Conservation (phyloP, 2,329 filamentous ascomycete species). For the Eutypa lata region DNA sequence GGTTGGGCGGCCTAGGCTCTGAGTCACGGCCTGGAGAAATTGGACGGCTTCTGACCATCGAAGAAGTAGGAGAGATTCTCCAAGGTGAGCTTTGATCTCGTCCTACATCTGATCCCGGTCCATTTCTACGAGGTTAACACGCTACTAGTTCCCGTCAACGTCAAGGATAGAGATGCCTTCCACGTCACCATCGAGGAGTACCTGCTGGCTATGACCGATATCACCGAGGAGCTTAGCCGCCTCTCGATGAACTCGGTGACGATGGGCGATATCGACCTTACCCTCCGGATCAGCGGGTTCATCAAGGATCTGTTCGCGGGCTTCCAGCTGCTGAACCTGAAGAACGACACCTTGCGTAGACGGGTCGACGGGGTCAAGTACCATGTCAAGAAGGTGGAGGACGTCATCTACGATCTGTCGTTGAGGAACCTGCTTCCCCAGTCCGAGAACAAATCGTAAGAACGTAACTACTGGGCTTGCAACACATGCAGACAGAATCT, state of each 20-base stretch:
- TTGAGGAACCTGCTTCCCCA: constrained; percentile 75
- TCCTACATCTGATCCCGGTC: neutral
- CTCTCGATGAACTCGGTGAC: constrained; percentile 94
- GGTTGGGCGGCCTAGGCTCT: constrained; percentile 71
- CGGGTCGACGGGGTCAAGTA: constrained; percentile 95
- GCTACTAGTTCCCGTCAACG: constrained; percentile 76
- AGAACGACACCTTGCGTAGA: constrained; percentile 88
- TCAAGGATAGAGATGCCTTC: constrained; percentile 86
- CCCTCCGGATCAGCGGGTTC: constrained; percentile 84
- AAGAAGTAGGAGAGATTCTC: constrained; percentile 78
- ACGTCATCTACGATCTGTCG: constrained; percentile 94
- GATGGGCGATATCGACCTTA: constrained; percentile 80
- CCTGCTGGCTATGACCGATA: constrained; percentile 78
- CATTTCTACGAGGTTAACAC: constrained; percentile 3
- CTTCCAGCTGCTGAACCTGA: constrained; percentile 95
- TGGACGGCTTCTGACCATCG: constrained; percentile 76
- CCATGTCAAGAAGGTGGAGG: constrained; percentile 95
- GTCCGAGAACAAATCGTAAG: constrained; percentile 7
- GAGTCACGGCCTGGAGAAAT: constrained; percentile 51
- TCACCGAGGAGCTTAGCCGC: constrained; percentile 87
- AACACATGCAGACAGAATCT: neutral
- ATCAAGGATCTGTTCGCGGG: constrained; percentile 94
- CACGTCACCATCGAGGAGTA: constrained; percentile 98
- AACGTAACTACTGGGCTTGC: neutral
- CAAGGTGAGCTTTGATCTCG: constrained; percentile 50